Percentiles rank a stretch among this genome's conserved stretches.
Evolutionary conservation across 176 grass and related monocot species (phyloP).

Genomic region (Sorghum bicolor): DNA sequence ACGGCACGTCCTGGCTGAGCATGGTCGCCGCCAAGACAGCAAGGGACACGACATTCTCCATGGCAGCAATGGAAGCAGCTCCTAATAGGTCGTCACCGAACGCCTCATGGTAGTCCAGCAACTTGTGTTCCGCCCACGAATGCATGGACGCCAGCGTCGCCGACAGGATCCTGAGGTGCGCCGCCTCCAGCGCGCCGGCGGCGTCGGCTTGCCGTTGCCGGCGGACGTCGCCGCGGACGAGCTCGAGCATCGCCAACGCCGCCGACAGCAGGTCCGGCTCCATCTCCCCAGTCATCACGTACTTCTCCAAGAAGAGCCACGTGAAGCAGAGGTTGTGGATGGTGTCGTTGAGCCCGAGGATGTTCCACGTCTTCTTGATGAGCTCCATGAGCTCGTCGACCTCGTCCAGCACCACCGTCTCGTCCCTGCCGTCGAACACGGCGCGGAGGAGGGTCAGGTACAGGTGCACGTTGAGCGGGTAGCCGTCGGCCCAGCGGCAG

Average conservation of each 20-base stretch:
- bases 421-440: conserved; percentile 50
- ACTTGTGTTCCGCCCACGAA: conserved; percentile 57
- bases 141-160: conserved; percentile 45
- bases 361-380: conserved; percentile 58
- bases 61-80: background rate
- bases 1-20: conserved; percentile 38
- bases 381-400: conserved; percentile 70
- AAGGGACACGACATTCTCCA: conserved; percentile 54
- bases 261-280: conserved; percentile 53
- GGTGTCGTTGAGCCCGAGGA: conserved; percentile 51
- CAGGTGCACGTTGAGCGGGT: conserved; percentile 69
- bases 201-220: background rate
- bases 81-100: conserved; percentile 25
- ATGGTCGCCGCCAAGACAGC: conserved; percentile 40
- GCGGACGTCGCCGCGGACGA: conserved; percentile 37
- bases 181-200: conserved; percentile 26
- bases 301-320: conserved; percentile 66
- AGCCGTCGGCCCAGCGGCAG: conserved; percentile 66
- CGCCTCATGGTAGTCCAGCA: conserved; percentile 58
- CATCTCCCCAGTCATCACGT: conserved; percentile 44
- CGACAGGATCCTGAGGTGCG: conserved; percentile 46
- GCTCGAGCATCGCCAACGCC: conserved; percentile 51
- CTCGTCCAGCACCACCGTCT: conserved; percentile 67
- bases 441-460: conserved; percentile 58
- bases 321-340: conserved; percentile 69